phyloP scores from a whole-genome alignment of 1,284 basidiomycete species.

The Trichosporon asahii region DNA sequence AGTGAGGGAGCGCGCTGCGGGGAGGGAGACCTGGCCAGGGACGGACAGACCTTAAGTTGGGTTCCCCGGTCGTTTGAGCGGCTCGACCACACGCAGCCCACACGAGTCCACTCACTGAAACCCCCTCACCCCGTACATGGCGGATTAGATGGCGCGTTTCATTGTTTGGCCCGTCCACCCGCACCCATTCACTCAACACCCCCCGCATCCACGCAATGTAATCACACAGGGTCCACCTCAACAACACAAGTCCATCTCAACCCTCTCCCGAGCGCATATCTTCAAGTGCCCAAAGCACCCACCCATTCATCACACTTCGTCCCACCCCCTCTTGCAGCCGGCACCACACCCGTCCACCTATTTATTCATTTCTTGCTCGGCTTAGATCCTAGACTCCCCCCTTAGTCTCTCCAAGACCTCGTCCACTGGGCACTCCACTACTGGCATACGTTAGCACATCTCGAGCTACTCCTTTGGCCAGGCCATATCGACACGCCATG shows the following conservation, averaged over 20 bases:
- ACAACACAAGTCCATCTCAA: neutral
- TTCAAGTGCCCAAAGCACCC: neutral
- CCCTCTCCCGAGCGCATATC: neutral
- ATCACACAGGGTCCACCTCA: neutral
- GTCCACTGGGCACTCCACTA: neutral
- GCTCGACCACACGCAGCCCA: neutral
- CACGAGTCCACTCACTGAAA: neutral
- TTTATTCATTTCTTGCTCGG: neutral
- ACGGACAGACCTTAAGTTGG: neutral
- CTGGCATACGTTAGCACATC: neutral
- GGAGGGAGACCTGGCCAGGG: neutral
- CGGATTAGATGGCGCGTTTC: conserved; percentile 2
- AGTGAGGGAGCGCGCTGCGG: neutral
- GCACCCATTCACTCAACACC: neutral
- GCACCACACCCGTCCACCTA: neutral
- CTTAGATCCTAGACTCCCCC: neutral
- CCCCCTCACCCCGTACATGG: neutral
- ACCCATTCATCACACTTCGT: neutral
- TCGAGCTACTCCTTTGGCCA: conserved; percentile 2
- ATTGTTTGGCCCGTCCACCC: conserved; percentile 6
- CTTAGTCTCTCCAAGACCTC: neutral
- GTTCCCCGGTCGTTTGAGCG: conserved; percentile 4
- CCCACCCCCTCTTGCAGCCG: neutral
- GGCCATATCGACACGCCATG: conserved; percentile 8
- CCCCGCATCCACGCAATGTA: neutral